These are phyloP conservation scores for Nepenthes gracilis DNA, from an alignment of 148 eudicot species.

Conservation along the genomic window DNA sequence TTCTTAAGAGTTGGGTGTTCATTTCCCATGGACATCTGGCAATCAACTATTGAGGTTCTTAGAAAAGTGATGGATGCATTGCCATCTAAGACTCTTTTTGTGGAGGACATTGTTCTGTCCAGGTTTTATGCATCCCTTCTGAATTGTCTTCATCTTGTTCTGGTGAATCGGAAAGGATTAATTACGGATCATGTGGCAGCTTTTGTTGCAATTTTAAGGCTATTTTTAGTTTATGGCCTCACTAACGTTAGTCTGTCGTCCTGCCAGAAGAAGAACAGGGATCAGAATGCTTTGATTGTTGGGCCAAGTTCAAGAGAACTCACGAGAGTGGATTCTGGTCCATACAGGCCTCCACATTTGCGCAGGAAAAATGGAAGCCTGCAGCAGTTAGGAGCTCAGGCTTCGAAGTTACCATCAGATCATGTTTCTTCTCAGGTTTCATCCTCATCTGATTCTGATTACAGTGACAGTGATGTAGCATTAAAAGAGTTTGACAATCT, in stretches of 20 bases:
- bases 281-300: conserved; percentile 19
- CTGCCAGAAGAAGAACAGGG: conserved; percentile 17
- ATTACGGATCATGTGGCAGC: conserved; percentile 82
- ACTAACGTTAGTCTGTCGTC: conserved; percentile 22
- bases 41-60: conserved; percentile 60
- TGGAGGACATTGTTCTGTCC: conserved; percentile 44
- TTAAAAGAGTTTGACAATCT: conserved; percentile 24
- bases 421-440: conserved; percentile 30
- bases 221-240: conserved; percentile 71
- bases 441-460: conserved; percentile 74
- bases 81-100: conserved; percentile 39
- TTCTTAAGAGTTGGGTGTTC: conserved; percentile 61
- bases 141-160: conserved; percentile 78
- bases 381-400: conserved; percentile 24
- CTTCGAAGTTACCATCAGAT: conserved; percentile 27
- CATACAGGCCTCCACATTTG: conserved; percentile 94
- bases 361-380: conserved; percentile 35
- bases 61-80: conserved; percentile 63
- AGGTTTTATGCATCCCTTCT: conserved; percentile 75
- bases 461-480: conserved; percentile 68
- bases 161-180: conserved; percentile 61
- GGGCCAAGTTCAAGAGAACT: conserved; percentile 17
- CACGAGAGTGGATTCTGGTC: conserved; percentile 37
- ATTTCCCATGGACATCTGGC: conserved; percentile 57
- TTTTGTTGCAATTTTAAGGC: conserved; percentile 60